Base-by-base conservation (phyloP, 148 eudicot genomes). In the Pharnaceum exiguum region DNA sequence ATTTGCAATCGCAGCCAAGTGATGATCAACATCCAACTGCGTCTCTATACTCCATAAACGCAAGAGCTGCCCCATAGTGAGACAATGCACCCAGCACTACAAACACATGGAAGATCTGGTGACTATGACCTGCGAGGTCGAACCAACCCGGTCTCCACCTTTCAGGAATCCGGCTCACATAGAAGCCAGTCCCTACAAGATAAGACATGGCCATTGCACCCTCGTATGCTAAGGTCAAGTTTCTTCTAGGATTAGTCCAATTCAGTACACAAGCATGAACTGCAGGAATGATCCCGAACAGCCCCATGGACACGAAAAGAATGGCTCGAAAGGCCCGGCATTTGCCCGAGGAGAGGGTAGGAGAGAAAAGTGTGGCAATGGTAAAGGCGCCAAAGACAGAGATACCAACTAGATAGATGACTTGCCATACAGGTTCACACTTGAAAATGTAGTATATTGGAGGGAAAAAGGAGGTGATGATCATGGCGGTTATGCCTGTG, bases 381-480 rank as follows among this genome's bases (percentile, higher is more conserved):
- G 94, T 87, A 76, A 78, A 78, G 43, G 72, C 54, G 3, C 97
- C 96, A 51, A 91, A 67, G 28, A 76, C 39, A 12, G 98, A 57
- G 51, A 91, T 85, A 0, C 85, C 86, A 3, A 56, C 27, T 1
- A 91, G 84, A 77, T 91, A 91, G 43, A 73, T 16, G 46, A 88
- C 23, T 62, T 88, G 98, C 90, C 90, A 91, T 10, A 64, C 57
- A 0, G 98, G 88, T 23, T 74, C 35, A 29, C 98, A 91, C 10
- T 73, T 82, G 83, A 91, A 91, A 66, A 91, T 83, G 82, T 91
- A 91, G 84, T 73, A 87, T 17, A 91, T 83, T 1, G 98, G 88
- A 1, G 96, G 98, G 78, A 91, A 91, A 65, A 91, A 91, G 0
- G 98, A 91, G 59, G 98, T 81, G 75, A 91, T 82, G 74, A 91